These are phyloP conservation scores for Coprinopsis strossmayeri DNA, from an alignment of 768 basidiomycete species.

Conservation along the genomic window DNA sequence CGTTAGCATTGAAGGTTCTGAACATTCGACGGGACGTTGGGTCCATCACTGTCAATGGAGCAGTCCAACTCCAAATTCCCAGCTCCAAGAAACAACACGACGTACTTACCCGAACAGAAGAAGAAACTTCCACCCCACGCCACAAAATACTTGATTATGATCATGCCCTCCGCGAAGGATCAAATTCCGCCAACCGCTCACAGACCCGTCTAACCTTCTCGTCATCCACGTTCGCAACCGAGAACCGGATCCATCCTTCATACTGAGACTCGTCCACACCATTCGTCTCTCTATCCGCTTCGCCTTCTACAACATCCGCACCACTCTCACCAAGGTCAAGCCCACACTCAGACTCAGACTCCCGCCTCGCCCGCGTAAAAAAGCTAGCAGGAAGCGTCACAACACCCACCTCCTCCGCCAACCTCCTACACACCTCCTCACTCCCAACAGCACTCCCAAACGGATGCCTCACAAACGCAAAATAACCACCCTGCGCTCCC, in stretches of 20 bases:
- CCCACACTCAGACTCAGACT: constrained; percentile 16
- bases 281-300: constrained; percentile 15
- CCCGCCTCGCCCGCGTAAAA: constrained; percentile 30
- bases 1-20: too few relatives aligned
- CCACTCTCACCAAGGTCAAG: constrained; percentile 21
- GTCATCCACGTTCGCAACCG: constrained; percentile 75
- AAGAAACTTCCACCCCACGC: too few relatives aligned
- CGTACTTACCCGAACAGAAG: too few relatives aligned
- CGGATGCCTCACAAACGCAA: constrained; percentile 70
- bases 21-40: too few relatives aligned
- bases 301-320: too few relatives aligned
- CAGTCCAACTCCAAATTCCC: too few relatives aligned
- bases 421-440: constrained; percentile 45
- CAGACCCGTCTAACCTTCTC: constrained; percentile 48
- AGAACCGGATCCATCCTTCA: constrained; percentile 61
- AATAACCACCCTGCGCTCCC: constrained; percentile 67
- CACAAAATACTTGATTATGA: not conserved
- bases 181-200: constrained; percentile 36
- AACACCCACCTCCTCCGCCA: constrained; percentile 60
- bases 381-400: constrained; percentile 61
- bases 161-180: not conserved
- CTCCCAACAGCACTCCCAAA: constrained; percentile 37
- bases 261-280: constrained; percentile 18
- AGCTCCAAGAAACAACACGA: too few relatives aligned
- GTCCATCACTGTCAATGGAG: too few relatives aligned